Evolutionary conservation across 2,329 filamentous ascomycete species (phyloP).

Genomic region (Cercospora zeina): DNA sequence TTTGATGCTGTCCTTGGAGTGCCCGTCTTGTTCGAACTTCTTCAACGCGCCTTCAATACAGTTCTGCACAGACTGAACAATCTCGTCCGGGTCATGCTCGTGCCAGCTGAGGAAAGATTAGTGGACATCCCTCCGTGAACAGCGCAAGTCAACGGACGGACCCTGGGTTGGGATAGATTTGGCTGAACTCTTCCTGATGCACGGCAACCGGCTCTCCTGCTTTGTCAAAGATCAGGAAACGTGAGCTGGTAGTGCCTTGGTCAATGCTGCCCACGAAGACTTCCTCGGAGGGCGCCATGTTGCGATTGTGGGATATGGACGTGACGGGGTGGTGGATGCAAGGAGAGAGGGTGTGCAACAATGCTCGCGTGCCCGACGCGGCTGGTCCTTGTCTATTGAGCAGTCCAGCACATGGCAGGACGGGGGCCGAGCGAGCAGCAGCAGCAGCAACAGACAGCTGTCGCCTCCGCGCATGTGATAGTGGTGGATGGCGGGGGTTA

Average conservation of each 20-base stretch:
- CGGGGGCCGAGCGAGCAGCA: slow-evolving; percentile 2
- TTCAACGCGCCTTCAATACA: slow-evolving; percentile 77
- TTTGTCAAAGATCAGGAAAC: slow-evolving; percentile 87
- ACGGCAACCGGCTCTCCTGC: slow-evolving; percentile 74
- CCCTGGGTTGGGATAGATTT: slow-evolving; percentile 82
- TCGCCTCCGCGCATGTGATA: slow-evolving; percentile 27
- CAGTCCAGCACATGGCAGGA: slow-evolving; percentile 11
- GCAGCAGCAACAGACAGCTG: slow-evolving; percentile 9
- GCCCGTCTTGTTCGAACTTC: slow-evolving; percentile 69
- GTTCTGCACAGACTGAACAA: slow-evolving; percentile 71
- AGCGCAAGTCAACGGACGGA: slow-evolving; percentile 49
- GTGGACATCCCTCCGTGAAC: slow-evolving; percentile 6
- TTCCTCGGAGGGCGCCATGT: slow-evolving; percentile 41
- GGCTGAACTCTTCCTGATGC: slow-evolving; percentile 84
- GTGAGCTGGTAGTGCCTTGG: slow-evolving; percentile 84
- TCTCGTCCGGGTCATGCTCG: slow-evolving; percentile 79
- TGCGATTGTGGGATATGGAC: background rate
- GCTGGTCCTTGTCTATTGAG: slow-evolving; percentile 19
- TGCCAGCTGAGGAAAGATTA: slow-evolving; percentile 65
- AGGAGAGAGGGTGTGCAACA: slow-evolving; percentile 8
- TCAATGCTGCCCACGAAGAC: slow-evolving; percentile 86
- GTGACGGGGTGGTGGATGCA: background rate
- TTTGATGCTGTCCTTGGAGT: slow-evolving; percentile 67
- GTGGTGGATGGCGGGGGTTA: slow-evolving; percentile 15
- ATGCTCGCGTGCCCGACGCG: slow-evolving; percentile 21